Evolutionary conservation across 2,329 filamentous ascomycete genomes (phyloP).

Genomic region (Colletotrichum higginsianum): DNA sequence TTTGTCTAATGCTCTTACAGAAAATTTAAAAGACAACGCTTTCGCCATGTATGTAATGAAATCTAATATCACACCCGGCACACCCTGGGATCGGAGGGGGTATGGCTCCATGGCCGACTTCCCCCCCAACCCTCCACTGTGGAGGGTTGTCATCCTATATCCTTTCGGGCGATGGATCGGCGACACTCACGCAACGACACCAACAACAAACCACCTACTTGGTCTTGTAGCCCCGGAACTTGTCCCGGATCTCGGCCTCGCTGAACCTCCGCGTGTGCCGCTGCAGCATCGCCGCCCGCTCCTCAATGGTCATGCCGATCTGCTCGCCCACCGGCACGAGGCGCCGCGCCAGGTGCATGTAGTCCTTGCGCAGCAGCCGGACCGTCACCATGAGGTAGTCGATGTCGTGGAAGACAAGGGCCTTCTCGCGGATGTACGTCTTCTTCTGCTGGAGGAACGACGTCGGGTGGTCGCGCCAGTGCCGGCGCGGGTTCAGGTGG

Average conservation of each 20-base stretch:
- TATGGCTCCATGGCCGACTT: too few species aligned
- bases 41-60: slow-evolving; percentile 16
- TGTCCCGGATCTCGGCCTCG: slow-evolving; percentile 74
- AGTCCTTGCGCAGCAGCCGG: slow-evolving; percentile 78
- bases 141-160: too few species aligned
- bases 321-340: slow-evolving; percentile 83
- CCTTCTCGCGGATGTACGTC: slow-evolving; percentile 75
- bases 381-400: slow-evolving; percentile 85
- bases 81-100: neutral
- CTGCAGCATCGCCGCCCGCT: slow-evolving; percentile 74
- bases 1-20: neutral
- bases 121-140: too few species aligned
- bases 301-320: slow-evolving; percentile 74
- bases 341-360: slow-evolving; percentile 76
- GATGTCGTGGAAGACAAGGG: slow-evolving; percentile 85
- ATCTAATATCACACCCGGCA: neutral
- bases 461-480: slow-evolving; percentile 86
- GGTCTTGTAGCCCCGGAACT: slow-evolving; percentile 58
- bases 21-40: neutral
- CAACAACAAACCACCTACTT: neutral
- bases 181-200: too few species aligned
- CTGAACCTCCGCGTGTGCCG: slow-evolving; percentile 76
- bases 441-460: slow-evolving; percentile 80
- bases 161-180: too few species aligned
- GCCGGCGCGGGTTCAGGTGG: slow-evolving; percentile 82